Percentiles rank a stretch among this genome's conserved stretches.
Conservation (phyloP, 257 asterid genomes). For the Lavandula angustifolia region DNA sequence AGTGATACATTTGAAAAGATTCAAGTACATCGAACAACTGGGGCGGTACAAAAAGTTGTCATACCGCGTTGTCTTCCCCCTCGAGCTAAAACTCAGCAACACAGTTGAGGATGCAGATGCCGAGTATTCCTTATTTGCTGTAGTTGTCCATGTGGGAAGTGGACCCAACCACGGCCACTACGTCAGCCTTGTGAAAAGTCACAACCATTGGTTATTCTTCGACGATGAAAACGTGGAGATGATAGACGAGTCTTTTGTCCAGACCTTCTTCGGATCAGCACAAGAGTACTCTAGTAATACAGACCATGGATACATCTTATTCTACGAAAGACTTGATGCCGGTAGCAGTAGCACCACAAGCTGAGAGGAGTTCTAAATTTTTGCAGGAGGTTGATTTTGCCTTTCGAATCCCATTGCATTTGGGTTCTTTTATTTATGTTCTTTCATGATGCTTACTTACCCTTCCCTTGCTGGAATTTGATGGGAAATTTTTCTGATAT, state of each 20-base stretch:
- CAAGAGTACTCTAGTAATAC: conserved; percentile 85
- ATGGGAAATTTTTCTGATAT: conserved; percentile 17
- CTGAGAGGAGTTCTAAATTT: conserved; percentile 36
- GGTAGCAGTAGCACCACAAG: conserved; percentile 41
- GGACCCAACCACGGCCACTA: conserved; percentile 97
- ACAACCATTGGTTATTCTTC: conserved; percentile 82
- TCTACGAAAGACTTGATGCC: conserved; percentile 59
- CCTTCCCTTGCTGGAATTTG: conserved; percentile 22
- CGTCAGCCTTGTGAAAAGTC: conserved; percentile 87
- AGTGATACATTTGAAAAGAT: conserved; percentile 80
- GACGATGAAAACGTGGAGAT: conserved; percentile 88
- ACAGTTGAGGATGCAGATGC: conserved; percentile 84
- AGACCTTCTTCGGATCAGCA: conserved; percentile 84
- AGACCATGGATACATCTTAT: conserved; percentile 82
- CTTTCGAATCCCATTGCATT: conserved; percentile 36
- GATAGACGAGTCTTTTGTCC: conserved; percentile 84
- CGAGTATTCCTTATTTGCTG: conserved; percentile 76
- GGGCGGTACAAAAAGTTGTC: conserved; percentile 78
- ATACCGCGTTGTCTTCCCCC: conserved; percentile 85
- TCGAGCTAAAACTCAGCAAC: conserved; percentile 77
- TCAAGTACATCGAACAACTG: conserved; percentile 80
- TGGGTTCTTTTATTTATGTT: conserved; percentile 17
- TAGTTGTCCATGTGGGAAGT: conserved; percentile 82
- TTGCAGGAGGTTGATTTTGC: conserved; percentile 21
- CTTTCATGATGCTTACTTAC: conserved; percentile 32